Evolutionary conservation across 257 asterid species (phyloP).

Genomic region (Primulina eburnea): DNA sequence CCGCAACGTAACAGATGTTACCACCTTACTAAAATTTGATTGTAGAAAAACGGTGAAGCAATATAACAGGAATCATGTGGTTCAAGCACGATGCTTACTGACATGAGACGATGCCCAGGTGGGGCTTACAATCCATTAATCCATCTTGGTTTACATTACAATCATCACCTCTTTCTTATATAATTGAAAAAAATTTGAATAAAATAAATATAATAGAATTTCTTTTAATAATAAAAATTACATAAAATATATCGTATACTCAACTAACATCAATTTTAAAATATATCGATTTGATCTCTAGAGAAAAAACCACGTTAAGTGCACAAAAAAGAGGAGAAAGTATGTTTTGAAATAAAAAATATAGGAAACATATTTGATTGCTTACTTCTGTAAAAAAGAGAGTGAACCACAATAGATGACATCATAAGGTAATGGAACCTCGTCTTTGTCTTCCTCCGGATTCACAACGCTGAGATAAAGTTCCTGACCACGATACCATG

Average conservation of each 20-base stretch:
- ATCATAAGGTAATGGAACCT: constrained; percentile 68
- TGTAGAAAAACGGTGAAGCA: too few species aligned
- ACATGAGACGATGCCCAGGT: too few species aligned
- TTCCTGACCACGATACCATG: constrained; percentile 97
- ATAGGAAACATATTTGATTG: neutral
- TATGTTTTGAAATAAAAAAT: neutral
- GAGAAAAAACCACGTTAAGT: neutral
- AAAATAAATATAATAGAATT: too few species aligned
- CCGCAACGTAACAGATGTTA: constrained; percentile 2
- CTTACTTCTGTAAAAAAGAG: constrained; percentile 77
- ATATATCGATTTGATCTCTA: neutral
- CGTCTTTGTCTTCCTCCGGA: constrained; percentile 61
- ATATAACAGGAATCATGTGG: too few species aligned
- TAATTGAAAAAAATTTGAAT: too few species aligned
- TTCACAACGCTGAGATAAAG: constrained; percentile 67
- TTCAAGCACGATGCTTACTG: too few species aligned
- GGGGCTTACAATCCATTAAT: too few species aligned
- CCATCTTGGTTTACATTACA: too few species aligned
- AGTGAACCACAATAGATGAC: constrained; percentile 80
- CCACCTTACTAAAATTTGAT: neutral
- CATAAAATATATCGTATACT: too few species aligned
- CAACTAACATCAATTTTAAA: too few species aligned
- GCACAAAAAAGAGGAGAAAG: neutral
- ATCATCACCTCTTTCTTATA: too few species aligned
- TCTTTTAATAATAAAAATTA: too few species aligned